These are phyloP conservation scores for Yamadazyma conglobata DNA, from an alignment of 1,139 yeast species.

Conservation along the genomic window DNA sequence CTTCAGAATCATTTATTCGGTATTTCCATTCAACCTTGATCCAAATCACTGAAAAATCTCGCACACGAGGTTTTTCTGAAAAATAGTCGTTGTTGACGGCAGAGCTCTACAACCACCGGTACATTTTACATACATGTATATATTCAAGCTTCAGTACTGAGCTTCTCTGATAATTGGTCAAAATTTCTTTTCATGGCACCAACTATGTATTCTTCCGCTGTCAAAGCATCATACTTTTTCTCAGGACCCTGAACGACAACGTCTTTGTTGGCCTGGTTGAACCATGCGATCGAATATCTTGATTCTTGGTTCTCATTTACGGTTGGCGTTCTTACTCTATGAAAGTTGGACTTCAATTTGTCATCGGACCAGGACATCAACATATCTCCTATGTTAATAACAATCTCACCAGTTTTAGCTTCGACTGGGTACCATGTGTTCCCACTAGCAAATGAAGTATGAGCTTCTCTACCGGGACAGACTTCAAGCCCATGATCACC, in stretches of 20 bases:
- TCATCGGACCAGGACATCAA: constrained; percentile 31
- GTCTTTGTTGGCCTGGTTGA: constrained; percentile 28
- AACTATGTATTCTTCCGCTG: constrained; percentile 25
- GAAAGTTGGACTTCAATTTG: constrained; percentile 24
- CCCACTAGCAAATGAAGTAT: constrained; percentile 24
- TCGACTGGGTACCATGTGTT: constrained; percentile 27
- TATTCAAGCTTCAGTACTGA: too few relatives aligned
- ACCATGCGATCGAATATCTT: constrained; percentile 25
- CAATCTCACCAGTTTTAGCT: constrained; percentile 26
- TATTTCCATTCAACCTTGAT: too few relatives aligned
- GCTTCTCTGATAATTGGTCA: constrained; percentile 8
- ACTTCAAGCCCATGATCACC: constrained; percentile 29
- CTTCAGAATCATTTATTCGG: constrained; percentile 3
- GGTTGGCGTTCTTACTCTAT: constrained; percentile 23
- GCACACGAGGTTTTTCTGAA: too few relatives aligned
- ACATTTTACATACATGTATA: too few relatives aligned
- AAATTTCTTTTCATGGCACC: constrained; percentile 25
- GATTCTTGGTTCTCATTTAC: constrained; percentile 19
- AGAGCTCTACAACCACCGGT: too few relatives aligned
- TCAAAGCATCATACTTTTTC: constrained; percentile 21
- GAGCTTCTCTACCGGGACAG: constrained; percentile 28
- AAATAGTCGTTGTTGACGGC: too few relatives aligned
- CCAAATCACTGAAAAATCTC: too few relatives aligned
- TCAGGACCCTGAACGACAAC: constrained; percentile 25
- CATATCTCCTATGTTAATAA: constrained; percentile 30